Base-by-base conservation (phyloP, 129 eudicot genomes). In the Tagetes patula region DNA sequence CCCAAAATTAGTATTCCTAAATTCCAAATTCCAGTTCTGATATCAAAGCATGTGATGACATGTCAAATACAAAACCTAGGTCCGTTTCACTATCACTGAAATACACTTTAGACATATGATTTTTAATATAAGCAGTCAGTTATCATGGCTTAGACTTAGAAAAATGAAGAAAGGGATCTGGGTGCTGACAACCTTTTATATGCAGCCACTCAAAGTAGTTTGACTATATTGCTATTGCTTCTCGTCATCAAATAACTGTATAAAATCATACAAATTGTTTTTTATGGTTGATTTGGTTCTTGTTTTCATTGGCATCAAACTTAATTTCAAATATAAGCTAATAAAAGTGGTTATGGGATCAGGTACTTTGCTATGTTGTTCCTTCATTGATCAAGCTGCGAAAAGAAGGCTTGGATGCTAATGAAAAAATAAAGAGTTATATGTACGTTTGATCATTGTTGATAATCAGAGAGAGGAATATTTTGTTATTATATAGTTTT, bases 321-420 rank as follows among this genome's bases (percentile, higher is more conserved):
- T 71, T 63, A 75, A 60, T 69, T 68, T 70, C 30, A 71, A 4
- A 52, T 62, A 2, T 71, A 71, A 71, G 50, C 77, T 71, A 53
- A 71, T 42, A 40, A 13, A 13, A 31, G 48, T 70, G 76, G 8
- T 72, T 37, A 73, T 68, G 55, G 34, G 65, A 75, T 79, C 87
- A 94, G 99, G 91, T 90, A 72, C 85, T 90, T 67, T 90, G 97
- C 78, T 86, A 88, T 32, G 77, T 86, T 68, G 77, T 94, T 70
- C 99, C 99, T 82, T 88, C 99, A 48, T 83, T 94, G 71, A 86
- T 90, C 78, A 94, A 94, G 91, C 84, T 94, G 85, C 80, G 99
- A 73, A 94, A 94, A 86, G 99, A 94, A 88, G 99, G 99, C 79
- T 82, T 90, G 72, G 97, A 94, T 85, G 99, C 91, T 62, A 84